Evolutionary conservation across 1,284 basidiomycete genomes (phyloP), one percentile per base, ranked within the genome.

Genomic region (Phylloporus sp.): DNA sequence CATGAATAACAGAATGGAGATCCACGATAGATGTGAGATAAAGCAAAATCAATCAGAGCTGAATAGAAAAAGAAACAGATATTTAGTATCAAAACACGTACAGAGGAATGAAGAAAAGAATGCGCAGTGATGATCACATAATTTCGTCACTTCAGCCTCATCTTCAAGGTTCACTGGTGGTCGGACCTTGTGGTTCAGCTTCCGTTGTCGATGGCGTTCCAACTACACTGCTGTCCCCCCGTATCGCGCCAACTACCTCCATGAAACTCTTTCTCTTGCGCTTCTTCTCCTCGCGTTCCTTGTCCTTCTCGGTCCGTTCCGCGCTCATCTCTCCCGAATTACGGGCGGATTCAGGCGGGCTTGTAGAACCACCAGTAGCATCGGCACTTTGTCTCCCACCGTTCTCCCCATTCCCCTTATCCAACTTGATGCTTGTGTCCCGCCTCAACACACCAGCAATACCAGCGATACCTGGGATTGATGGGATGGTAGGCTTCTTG

Each of bases 401-500:
- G 15, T 45, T 75, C 59, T 78, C 77, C 6, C 68, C 72, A 41
- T 27, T 73, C 27, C 57, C 60, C 67, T 78, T 76, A n/a, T 75
- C 74, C 7, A 67, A 29, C 56, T 83, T 87, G 70, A 85, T 76
- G 17, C 84, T 80, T 3, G 78, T 61, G 11, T 80, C 77, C 27
- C 77, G 73, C 49, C 75, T 79, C 60, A 78, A 49, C 37, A 79
- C 79, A 45, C 73, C 74, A 4, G 77, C 77, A 6, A 77, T 77
- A 11, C 71, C 73, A 47, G 78, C 77, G 7, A 49, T 47, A 47
- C 47, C 45, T 12, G 88, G 86, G 67, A 90, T 85, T 29, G 85
- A 77, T 20, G 86, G 82, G 43, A 84, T 78, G 25, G 83, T 88
- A 43, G 88, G 87, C 72, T 87, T 85, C 56, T 89, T 86, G 57